These are phyloP conservation scores for Casuarina equisetifolia DNA, from an alignment of 306 rosid genomes.

Conservation along the genomic window DNA sequence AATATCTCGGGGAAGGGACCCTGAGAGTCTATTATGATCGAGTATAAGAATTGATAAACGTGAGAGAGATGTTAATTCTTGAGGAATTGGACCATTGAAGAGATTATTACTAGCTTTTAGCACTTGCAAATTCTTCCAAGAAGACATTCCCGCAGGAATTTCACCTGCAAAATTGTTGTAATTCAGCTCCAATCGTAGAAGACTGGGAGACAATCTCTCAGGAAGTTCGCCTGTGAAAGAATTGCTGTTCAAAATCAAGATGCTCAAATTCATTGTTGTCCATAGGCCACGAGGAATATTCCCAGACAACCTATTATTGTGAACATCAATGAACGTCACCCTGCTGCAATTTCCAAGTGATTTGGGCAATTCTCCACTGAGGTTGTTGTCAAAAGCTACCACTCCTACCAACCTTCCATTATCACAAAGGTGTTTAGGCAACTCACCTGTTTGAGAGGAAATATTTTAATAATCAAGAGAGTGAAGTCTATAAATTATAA, in stretches of 20 bases:
- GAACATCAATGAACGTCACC: slow-evolving; percentile 30
- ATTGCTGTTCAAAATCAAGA: slow-evolving; percentile 38
- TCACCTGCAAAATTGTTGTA: slow-evolving; percentile 63
- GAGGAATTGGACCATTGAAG: slow-evolving; percentile 56
- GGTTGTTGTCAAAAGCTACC: slow-evolving; percentile 39
- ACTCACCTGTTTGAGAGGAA: slow-evolving; percentile 24
- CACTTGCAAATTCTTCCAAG: slow-evolving; percentile 48
- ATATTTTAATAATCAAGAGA: no score
- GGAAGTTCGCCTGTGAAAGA: slow-evolving; percentile 61
- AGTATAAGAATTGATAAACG: slow-evolving; percentile 38
- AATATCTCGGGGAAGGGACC: slow-evolving; percentile 47
- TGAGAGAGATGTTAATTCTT: slow-evolving; percentile 47
- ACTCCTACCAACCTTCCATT: slow-evolving; percentile 41
- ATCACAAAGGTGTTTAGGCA: slow-evolving; percentile 60
- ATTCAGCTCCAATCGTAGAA: slow-evolving; percentile 44
- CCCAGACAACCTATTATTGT: slow-evolving; percentile 50
- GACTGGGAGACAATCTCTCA: slow-evolving; percentile 33
- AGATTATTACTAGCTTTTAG: slow-evolving; percentile 52
- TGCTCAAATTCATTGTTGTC: slow-evolving; percentile 40
- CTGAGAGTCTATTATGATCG: slow-evolving; percentile 52
- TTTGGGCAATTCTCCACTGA: slow-evolving; percentile 63
- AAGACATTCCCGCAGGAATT: slow-evolving; percentile 51
- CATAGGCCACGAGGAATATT: slow-evolving; percentile 61
- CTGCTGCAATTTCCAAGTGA: slow-evolving; percentile 58
- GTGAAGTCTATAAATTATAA: no score